phyloP scores from a whole-genome alignment of 768 basidiomycete genomes.

The Collybiopsis luxurians region DNA sequence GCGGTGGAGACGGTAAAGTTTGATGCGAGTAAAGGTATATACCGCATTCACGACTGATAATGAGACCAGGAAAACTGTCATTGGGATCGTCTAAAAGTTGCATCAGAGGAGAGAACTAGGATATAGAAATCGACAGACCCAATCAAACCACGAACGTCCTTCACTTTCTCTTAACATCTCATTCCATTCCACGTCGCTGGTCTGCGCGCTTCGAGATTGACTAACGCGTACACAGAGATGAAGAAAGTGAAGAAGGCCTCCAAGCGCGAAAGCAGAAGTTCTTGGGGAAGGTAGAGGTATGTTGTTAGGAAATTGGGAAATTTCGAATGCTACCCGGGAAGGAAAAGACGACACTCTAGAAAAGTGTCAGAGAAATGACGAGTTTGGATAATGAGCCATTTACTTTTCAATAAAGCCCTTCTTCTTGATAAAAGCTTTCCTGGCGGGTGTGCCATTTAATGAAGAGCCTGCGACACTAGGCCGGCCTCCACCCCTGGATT shows the following conservation, averaged over 20 bases:
- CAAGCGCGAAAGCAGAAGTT: slow-evolving; percentile 65
- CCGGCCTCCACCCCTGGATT: slow-evolving; percentile 28
- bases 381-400: slow-evolving; percentile 7
- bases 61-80: slow-evolving; percentile 53
- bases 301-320: slow-evolving; percentile 82
- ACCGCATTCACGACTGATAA: slow-evolving; percentile 58
- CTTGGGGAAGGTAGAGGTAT: slow-evolving; percentile 67
- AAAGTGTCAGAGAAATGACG: background rate
- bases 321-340: slow-evolving; percentile 70
- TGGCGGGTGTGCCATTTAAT: slow-evolving; percentile 32
- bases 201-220: slow-evolving; percentile 52
- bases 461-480: slow-evolving; percentile 36
- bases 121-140: slow-evolving; percentile 46
- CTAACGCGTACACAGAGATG: slow-evolving; percentile 66
- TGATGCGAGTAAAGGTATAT: slow-evolving; percentile 69
- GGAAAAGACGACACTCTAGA: slow-evolving; percentile 62
- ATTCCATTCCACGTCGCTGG: slow-evolving; percentile 77
- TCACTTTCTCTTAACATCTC: slow-evolving; percentile 70
- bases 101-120: slow-evolving; percentile 12
- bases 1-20: slow-evolving; percentile 65
- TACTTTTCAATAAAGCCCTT: slow-evolving; percentile 65
- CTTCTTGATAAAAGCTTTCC: slow-evolving; percentile 60
- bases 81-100: slow-evolving; percentile 55
- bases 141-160: slow-evolving; percentile 72
- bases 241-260: slow-evolving; percentile 60